Base-by-base conservation (phyloP, 2,329 filamentous ascomycete genomes). In the Talaromyces rugulosus region DNA sequence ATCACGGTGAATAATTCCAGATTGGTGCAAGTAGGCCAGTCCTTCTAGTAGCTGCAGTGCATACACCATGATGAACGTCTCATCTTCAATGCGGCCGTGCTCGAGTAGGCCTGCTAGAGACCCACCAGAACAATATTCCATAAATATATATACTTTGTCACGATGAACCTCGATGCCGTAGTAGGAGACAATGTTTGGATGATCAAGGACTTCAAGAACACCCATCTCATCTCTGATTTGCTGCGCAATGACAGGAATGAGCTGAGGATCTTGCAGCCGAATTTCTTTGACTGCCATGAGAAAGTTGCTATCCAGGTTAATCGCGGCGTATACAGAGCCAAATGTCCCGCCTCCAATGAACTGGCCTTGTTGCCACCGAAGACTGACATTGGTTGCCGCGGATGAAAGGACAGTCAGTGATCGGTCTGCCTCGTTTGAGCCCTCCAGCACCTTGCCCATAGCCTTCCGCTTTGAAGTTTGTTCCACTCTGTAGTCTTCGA, bases 81-180 rank as follows among this genome's bases (percentile, higher is more conserved):
- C 95, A 72, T 98, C 96, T 79, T 97, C 95, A 66, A 99, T 97
- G 47, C 95, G 90, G 12, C 95, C 95, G 72, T 99, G 94, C 75
- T 99, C 95, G 50, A 99, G 82, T 58, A 99, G 80, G 57, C 86
- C 90, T 50, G 95, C 93, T 56, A 99, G 82, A 16, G 94, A 98
- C 23, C 95, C 95, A 58, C 95, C 94, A 4, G 92, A 96, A 76
- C 95, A 99, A 77, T 96, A 98, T 76, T 99, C 95, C 95, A 99
- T 99, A 75, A 99, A 99, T 68, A 99, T 97, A 77, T 98, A 99
- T n/a, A 99, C 95, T 73, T 96, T 95, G 81, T 99, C 95, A 65
- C 95, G 87, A 77, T 99, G 95, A 2, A 97, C 95, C 76, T 99
- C 95, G 71, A 99, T 98, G 62, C 95, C 95, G 72, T 95, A 95